Evolutionary conservation across 306 rosid genomes (phyloP), one percentile per base, ranked within the genome.

Genomic region (Abrus pulchellus): DNA sequence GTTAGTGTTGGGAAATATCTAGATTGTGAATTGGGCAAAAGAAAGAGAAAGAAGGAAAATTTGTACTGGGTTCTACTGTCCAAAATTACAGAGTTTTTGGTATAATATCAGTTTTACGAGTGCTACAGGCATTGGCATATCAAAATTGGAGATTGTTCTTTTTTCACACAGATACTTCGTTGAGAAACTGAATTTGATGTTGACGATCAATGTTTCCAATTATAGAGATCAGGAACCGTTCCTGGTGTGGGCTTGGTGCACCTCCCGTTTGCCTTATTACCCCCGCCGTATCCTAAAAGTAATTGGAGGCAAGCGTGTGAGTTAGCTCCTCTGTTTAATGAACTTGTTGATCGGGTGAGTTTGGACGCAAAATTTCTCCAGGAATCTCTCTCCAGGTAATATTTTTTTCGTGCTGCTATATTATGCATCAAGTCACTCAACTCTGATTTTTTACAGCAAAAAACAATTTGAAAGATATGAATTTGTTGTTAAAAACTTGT

Each of bases 161-260:
- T 20, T 20, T 20, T 20, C 20, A 20, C 20, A 20, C 20, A 20
- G 20, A 20, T 20, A 20, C 20, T 20, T 20, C 20, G 20, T 20
- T 20, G 20, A 20, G 20, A 20, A 20, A 20, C 20, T 20, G 40
- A 36, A 36, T 38, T 78, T 75, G 83, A 50, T 60, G 75, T 70
- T 83, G 52, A 20, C 14, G 0, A 14, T 79, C 55, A 44, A 49
- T 66, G 49, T 81, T 77, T 28, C 56, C 1, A 79, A 81, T 62
- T 75, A 40, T 84, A 93, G 97, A 81, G 87, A 77, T 94, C 97
- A 1, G 94, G 93, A 62, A 87, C 55, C 73, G 87, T 94, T 38
- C 95, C 98, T 27, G 98, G 97, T 57, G 89, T 94, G 28, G 97
- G 98, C 48, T 54, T 94, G 91, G 92, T 88, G 57, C 98, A 94